Conservation (phyloP, 768 basidiomycete genomes). For the Panaeolus cyanescens region DNA sequence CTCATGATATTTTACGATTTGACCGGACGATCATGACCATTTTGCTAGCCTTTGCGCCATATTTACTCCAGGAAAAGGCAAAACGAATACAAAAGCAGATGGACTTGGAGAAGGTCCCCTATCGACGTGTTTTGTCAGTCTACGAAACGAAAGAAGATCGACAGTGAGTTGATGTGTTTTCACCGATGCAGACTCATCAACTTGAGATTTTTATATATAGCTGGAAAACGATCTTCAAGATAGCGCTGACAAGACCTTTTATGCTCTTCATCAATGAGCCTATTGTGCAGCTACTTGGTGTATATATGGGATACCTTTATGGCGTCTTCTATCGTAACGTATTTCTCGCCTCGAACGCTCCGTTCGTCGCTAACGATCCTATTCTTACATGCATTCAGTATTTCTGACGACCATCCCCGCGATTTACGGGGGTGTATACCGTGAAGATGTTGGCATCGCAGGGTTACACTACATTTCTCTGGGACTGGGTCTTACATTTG, state of each 20-base stretch:
- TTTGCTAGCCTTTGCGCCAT: slow-evolving; percentile 46
- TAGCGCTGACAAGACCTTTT: slow-evolving; percentile 70
- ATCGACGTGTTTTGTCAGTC: slow-evolving; percentile 45
- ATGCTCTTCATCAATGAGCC: slow-evolving; percentile 58
- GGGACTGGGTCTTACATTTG: slow-evolving; percentile 59
- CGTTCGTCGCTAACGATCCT: no score
- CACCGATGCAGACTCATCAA: no score
- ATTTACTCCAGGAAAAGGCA: slow-evolving; percentile 54
- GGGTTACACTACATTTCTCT: slow-evolving; percentile 75
- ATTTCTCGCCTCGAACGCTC: no score
- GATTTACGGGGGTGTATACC: slow-evolving; percentile 59
- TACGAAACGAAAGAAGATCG: slow-evolving; percentile 43
- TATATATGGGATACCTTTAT: slow-evolving; percentile 73
- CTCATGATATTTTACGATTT: background rate
- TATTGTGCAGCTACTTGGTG: slow-evolving; percentile 65
- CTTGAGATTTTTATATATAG: background rate
- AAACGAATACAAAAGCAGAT: slow-evolving; percentile 40
- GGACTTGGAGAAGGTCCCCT: slow-evolving; percentile 47
- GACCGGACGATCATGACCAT: slow-evolving; percentile 24
- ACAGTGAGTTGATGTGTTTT: slow-evolving; percentile 34
- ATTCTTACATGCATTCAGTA: slow-evolving; percentile 47
- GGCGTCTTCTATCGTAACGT: slow-evolving; percentile 60
- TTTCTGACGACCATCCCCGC: slow-evolving; percentile 65
- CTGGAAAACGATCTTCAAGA: slow-evolving; percentile 51
- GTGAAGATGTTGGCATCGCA: slow-evolving; percentile 54